Percentiles rank a stretch among this genome's conserved stretches.
Conservation (phyloP, 257 asterid genomes). For the Osmanthus fragrans region DNA sequence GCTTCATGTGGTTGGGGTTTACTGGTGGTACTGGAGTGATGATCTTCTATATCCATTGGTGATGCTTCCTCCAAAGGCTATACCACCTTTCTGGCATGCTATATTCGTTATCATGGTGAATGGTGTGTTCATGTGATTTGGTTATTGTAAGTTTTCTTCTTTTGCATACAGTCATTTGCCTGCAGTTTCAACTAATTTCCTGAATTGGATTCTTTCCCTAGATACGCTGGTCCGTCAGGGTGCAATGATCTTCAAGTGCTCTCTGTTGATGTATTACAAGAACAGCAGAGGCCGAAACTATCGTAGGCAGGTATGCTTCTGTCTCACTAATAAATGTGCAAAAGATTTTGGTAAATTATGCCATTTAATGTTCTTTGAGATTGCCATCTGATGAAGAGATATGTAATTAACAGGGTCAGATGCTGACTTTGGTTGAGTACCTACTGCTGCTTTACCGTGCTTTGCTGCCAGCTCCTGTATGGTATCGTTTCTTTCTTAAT, state of each 20-base stretch:
- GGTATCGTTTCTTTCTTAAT: constrained; percentile 93
- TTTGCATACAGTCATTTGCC: constrained; percentile 11
- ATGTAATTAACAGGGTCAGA: constrained; percentile 60
- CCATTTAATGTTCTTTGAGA: constrained; percentile 5
- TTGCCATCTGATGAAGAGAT: constrained; percentile 20
- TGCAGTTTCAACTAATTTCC: constrained; percentile 17
- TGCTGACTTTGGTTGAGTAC: constrained; percentile 83
- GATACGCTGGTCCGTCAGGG: constrained; percentile 85
- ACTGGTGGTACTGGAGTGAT: constrained; percentile 82
- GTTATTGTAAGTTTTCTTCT: constrained; percentile 9
- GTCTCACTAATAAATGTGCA: background rate
- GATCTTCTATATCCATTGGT: constrained; percentile 66
- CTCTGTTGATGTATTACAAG: constrained; percentile 68
- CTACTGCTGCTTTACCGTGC: constrained; percentile 77
- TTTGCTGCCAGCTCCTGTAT: constrained; percentile 86
- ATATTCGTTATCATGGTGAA: constrained; percentile 84
- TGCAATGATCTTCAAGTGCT: constrained; percentile 71
- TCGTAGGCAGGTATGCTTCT: constrained; percentile 66
- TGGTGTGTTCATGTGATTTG: constrained; percentile 48
- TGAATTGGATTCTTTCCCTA: constrained; percentile 27
- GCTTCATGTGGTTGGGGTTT: constrained; percentile 64
- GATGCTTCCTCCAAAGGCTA: constrained; percentile 83
- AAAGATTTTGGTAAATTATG: background rate
- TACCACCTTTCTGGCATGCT: constrained; percentile 93
- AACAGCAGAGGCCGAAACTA: constrained; percentile 73